Evolutionary conservation across 1,139 yeast species (phyloP).

Genomic region (Saccharomyces hybrid): DNA sequence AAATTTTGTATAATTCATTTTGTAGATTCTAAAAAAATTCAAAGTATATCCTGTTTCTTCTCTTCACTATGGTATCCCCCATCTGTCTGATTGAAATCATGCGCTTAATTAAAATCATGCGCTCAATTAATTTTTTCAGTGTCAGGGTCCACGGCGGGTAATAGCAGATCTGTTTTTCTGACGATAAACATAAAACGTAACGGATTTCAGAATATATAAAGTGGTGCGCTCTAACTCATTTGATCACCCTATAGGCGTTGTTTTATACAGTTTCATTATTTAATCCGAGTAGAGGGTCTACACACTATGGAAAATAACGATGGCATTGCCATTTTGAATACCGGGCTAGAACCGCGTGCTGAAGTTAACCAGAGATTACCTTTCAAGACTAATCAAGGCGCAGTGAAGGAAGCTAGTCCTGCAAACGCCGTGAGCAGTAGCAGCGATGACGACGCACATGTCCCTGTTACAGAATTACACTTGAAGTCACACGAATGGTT

Average conservation of each 20-base stretch:
- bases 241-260: no score
- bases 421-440: background rate
- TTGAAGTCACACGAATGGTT: conserved; percentile 35
- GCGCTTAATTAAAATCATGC: no score
- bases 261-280: no score
- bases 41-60: background rate
- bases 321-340: background rate
- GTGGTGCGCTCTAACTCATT: no score
- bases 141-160: background rate
- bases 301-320: background rate
- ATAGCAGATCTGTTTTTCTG: background rate
- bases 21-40: conserved; percentile 1
- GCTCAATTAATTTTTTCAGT: background rate
- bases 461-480: conserved; percentile 30
- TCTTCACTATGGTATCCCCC: background rate
- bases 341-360: background rate
- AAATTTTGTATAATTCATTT: conserved; percentile 6
- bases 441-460: conserved; percentile 22
- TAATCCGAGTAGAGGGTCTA: background rate
- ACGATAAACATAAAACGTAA: background rate
- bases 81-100: no score
- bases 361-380: conserved; percentile 3
- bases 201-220: background rate
- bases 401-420: conserved; percentile 3
- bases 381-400: conserved; percentile 6